phyloP scores from a whole-genome alignment of 2,329 filamentous ascomycete genomes.

The Claviceps sorghi region DNA sequence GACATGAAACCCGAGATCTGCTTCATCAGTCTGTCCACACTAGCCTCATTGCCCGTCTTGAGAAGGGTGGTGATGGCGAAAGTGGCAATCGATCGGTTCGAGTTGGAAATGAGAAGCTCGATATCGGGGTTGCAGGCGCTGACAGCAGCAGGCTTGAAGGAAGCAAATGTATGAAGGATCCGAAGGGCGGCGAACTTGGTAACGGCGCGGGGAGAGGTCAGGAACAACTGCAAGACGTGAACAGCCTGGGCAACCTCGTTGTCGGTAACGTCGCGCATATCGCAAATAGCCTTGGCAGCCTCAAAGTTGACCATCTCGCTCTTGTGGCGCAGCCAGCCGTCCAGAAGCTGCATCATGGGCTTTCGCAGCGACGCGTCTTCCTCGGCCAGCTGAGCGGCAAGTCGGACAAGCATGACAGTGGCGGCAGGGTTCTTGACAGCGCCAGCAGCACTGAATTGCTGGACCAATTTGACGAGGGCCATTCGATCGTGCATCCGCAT shows the following conservation, averaged over 20 bases:
- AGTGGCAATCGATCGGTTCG: constrained; percentile 91
- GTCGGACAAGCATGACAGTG: constrained; percentile 77
- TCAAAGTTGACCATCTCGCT: constrained; percentile 99
- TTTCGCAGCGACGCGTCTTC: constrained; percentile 80
- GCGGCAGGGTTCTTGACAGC: constrained; percentile 92
- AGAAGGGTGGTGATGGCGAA: constrained; percentile 96
- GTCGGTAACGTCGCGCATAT: constrained; percentile 85
- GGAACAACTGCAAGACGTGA: constrained; percentile 88
- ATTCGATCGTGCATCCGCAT: constrained; percentile 96
- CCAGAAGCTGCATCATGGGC: constrained; percentile 93
- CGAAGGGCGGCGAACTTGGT: constrained; percentile 96
- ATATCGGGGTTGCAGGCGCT: constrained; percentile 94
- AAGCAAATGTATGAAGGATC: constrained; percentile 90
- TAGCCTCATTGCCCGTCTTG: constrained; percentile 96
- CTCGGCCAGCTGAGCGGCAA: constrained; percentile 86
- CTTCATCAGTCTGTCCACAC: constrained; percentile 95
- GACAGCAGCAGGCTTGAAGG: constrained; percentile 88
- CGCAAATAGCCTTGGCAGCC: constrained; percentile 93
- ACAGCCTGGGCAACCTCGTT: constrained; percentile 83
- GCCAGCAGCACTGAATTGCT: constrained; percentile 85
- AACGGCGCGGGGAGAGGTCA: constrained; percentile 86
- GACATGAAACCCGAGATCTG: constrained; percentile 98
- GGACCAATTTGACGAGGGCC: constrained; percentile 99
- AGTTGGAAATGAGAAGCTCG: constrained; percentile 90
- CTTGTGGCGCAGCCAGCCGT: constrained; percentile 95